A percentile compares a stretch with the other conserved stretches of the same genome.
Evolutionary conservation across 148 eudicot species (phyloP).

Genomic region (Silene uniflora): DNA sequence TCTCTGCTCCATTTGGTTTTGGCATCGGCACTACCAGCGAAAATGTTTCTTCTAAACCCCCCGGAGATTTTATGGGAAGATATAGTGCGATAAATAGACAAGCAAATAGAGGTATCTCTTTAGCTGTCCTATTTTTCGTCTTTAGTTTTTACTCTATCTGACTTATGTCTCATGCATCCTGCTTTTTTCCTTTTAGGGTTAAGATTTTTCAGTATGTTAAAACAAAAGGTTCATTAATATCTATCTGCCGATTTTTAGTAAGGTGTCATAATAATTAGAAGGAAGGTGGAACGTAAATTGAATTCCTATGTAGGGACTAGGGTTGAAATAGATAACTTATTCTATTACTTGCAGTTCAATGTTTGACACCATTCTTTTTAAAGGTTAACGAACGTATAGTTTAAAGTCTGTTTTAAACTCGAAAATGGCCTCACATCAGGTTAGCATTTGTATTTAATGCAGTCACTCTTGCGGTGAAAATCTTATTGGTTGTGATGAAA

Average conservation of each 20-base stretch:
- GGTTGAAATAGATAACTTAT: neutral
- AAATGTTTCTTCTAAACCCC: constrained; percentile 45
- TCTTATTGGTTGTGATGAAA: neutral
- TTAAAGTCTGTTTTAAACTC: too few relatives aligned
- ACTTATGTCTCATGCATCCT: neutral
- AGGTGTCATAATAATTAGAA: neutral
- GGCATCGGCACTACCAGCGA: constrained; percentile 38
- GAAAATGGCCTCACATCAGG: too few relatives aligned
- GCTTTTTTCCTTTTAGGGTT: neutral
- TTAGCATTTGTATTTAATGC: neutral
- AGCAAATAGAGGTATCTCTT: constrained; percentile 59
- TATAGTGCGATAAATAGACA: constrained; percentile 64
- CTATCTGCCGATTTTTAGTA: neutral
- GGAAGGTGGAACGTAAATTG: neutral
- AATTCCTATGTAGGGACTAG: neutral
- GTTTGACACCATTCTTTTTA: too few relatives aligned
- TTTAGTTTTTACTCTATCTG: neutral
- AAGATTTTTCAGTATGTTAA: neutral
- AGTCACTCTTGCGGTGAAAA: neutral
- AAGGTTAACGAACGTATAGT: too few relatives aligned
- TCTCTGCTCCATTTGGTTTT: constrained; percentile 60
- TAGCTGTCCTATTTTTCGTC: neutral
- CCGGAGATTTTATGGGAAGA: constrained; percentile 59
- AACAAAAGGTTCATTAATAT: neutral
- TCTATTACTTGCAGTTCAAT: too few relatives aligned